Conservation (phyloP, 371 early-diverging fungal genomes). For the Phascolomyces articulosus region DNA sequence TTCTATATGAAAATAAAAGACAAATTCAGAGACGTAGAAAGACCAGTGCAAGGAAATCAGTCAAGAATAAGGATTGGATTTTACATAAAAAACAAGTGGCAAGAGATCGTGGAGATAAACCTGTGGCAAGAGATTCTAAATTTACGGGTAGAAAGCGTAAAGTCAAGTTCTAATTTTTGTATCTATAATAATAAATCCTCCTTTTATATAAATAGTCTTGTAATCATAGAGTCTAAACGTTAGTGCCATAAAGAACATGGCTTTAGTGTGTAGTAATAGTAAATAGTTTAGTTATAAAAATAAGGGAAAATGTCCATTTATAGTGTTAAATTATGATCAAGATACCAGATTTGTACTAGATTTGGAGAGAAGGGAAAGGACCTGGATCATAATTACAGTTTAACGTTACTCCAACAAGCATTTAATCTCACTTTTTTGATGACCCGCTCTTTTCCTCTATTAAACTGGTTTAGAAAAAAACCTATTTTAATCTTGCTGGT, state of each 20-base stretch:
- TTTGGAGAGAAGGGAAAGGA: too few species aligned
- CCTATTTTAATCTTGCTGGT: constrained; percentile 7
- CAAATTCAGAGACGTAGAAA: constrained; percentile 46
- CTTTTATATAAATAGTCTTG: too few species aligned
- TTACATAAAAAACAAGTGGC: constrained; percentile 89
- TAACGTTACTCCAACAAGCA: too few species aligned
- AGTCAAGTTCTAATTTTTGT: constrained; percentile 66
- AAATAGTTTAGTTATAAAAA: too few species aligned
- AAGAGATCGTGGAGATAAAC: constrained; percentile 82
- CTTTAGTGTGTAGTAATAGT: too few species aligned
- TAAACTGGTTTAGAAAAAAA: neutral
- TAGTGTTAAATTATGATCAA: too few species aligned
- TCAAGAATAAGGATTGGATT: constrained; percentile 92
- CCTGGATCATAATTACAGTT: too few species aligned
- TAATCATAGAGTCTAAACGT: too few species aligned
- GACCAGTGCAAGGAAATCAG: constrained; percentile 44
- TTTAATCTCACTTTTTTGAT: too few species aligned
- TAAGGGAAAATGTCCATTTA: too few species aligned
- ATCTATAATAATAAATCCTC: neutral
- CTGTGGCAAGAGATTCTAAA: constrained; percentile 90
- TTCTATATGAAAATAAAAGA: constrained; percentile 41
- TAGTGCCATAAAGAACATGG: too few species aligned
- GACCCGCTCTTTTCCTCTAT: constrained; percentile 1
- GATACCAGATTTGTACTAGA: too few species aligned
- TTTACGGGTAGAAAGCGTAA: constrained; percentile 95